phyloP scores from a whole-genome alignment of 371 early-diverging fungal species.

The Apophysomyces ossiformis region DNA sequence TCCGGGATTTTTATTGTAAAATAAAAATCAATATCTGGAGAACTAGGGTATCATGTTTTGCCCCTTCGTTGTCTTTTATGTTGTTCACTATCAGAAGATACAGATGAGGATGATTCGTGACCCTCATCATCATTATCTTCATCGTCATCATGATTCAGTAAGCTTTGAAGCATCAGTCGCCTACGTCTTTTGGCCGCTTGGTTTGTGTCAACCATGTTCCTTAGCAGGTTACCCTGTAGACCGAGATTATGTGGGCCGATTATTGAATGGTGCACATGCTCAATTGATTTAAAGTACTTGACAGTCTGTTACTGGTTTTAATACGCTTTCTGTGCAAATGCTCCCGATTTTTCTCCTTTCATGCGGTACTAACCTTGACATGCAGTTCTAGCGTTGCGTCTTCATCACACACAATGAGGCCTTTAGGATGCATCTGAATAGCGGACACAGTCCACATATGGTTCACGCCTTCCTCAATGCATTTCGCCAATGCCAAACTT shows the following conservation, averaged over 20 bases:
- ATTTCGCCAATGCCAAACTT: constrained; percentile 73
- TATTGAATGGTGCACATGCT: constrained; percentile 79
- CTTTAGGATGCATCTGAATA: constrained; percentile 81
- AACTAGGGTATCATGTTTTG: neutral
- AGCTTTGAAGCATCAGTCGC: constrained; percentile 45
- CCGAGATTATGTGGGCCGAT: constrained; percentile 77
- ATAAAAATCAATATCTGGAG: too few species aligned
- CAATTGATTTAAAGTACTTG: constrained; percentile 85
- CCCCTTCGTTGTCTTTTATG: constrained; percentile 5
- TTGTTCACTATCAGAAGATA: constrained; percentile 18
- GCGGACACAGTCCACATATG: constrained; percentile 90
- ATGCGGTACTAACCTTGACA: constrained; percentile 57
- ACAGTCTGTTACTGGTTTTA: constrained; percentile 58
- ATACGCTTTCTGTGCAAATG: too few species aligned
- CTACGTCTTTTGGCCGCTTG: constrained; percentile 47
- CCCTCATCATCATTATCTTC: constrained; percentile 10
- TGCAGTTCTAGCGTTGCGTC: constrained; percentile 84
- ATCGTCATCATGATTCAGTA: constrained; percentile 43
- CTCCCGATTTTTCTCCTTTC: neutral
- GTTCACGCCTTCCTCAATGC: constrained; percentile 81
- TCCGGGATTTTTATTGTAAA: too few species aligned
- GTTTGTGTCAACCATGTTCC: constrained; percentile 49
- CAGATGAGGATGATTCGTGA: constrained; percentile 4
- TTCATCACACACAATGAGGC: constrained; percentile 84
- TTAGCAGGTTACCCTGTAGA: constrained; percentile 61